Base-by-base conservation (phyloP, 495 filamentous ascomycete genomes). In the Geoglossum glabrum region DNA sequence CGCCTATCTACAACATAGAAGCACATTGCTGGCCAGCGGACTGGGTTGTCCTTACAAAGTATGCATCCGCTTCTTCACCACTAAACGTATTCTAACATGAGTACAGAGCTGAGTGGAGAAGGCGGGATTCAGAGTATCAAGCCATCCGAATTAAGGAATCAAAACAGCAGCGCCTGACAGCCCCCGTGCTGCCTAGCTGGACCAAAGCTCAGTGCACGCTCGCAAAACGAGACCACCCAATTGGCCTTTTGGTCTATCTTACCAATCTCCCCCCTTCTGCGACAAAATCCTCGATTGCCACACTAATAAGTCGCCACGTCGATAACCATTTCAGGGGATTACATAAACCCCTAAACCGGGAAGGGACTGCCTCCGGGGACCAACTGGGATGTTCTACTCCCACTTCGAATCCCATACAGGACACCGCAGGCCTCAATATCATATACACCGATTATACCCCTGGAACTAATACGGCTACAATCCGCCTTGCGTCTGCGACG, bases 21-120 rank as follows among this genome's bases (percentile, higher is more conserved):
- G 58, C 45, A 19, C 58, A 61, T 4, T 13, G 62, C 27, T 70
- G 65, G 64, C 70, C 70, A 0, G 56, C 63, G 13, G 61, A 65
- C 36, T 73, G 70, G 70, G 69, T 70, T 55, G 60, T 71, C 11
- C 59, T 73, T 61, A 66, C 66, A 19, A 68, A 69, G 67, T 67
- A 52, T 6, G 4, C 23, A 17, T 30, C 11, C 49, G 17, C 25
- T 52, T 13, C 5, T n/a, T 13, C 26, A 30, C 17, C 17, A 52
- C 2, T 21, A 52, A 15, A 3, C 5, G 17, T 52, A 52, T 13
- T 23, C 49, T 52, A 26, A 52, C 17, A 52, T 19, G 19, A 31
- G 11, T 19, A 52, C 10, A 52, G 64, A 47, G 28, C 47, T 21
- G 66, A 68, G 54, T 68, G 66, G 66, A 56, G 52, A 31, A 60